Evolutionary conservation across 78 protist genomes (phyloP).

Genomic region (Emiliania huxleyi): DNA sequence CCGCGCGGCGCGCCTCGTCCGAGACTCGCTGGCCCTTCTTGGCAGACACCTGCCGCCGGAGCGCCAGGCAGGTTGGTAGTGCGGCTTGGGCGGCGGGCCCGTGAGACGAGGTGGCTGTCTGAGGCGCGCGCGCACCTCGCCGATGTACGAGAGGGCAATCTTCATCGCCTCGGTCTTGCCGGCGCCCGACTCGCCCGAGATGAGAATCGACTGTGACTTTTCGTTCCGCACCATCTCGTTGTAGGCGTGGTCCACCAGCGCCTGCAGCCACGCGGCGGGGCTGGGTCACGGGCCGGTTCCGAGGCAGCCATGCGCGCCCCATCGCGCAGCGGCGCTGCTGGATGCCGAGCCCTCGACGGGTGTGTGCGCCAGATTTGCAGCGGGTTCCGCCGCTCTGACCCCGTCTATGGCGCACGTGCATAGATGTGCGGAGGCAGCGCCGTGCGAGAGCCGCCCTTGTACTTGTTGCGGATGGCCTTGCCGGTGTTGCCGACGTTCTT

Average conservation of each 20-base stretch:
- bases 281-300: too few species aligned
- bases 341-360: too few species aligned
- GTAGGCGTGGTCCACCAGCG: conserved; percentile 36
- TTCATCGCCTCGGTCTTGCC: conserved; percentile 57
- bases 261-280: too few species aligned
- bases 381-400: too few species aligned
- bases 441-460: not conserved
- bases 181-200: conserved; percentile 45
- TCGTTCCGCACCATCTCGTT: not conserved
- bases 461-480: not conserved
- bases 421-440: not conserved
- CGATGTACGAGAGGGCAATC: conserved; percentile 22
- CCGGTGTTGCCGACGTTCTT: not conserved
- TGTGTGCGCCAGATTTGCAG: too few species aligned
- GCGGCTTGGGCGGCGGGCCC: not conserved
- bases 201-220: not conserved
- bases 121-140: too few species aligned
- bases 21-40: not conserved
- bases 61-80: too few species aligned
- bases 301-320: too few species aligned
- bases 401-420: too few species aligned
- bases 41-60: not conserved
- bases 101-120: too few species aligned
- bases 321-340: too few species aligned
- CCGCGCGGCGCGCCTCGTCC: too few species aligned